Percentiles rank a stretch among this genome's conserved stretches.
Conservation (phyloP, 768 basidiomycete genomes). For the Tephrocybe sp. region DNA sequence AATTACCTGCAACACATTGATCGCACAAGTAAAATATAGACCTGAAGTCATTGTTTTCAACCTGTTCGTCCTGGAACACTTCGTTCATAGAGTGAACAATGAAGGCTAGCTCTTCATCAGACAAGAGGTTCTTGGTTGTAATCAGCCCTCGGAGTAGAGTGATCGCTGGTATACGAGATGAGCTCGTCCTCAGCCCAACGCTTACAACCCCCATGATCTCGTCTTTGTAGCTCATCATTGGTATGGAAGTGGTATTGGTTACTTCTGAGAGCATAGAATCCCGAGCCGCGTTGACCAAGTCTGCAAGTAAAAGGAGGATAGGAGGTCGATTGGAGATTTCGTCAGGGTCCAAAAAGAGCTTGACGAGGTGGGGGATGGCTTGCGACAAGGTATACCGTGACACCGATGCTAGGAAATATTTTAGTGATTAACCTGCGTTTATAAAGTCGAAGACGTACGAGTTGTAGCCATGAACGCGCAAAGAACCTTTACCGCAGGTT, state of each 20-base stretch:
- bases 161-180: conserved; percentile 58
- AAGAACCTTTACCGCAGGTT: conserved; percentile 81
- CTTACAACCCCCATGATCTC: conserved; percentile 65
- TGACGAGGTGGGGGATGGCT: conserved; percentile 72
- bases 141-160: conserved; percentile 64
- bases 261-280: conserved; percentile 31
- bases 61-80: conserved; percentile 50
- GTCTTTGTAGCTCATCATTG: conserved; percentile 68
- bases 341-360: conserved; percentile 69
- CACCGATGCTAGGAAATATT: conserved; percentile 51
- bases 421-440: background rate
- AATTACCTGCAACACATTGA: background rate
- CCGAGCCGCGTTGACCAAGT: conserved; percentile 55
- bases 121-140: conserved; percentile 59
- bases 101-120: conserved; percentile 73
- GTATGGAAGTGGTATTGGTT: conserved; percentile 20
- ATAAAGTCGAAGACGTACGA: conserved; percentile 47
- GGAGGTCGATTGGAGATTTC: conserved; percentile 66
- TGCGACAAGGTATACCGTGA: conserved; percentile 66
- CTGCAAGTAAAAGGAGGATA: conserved; percentile 64
- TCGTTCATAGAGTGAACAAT: conserved; percentile 76
- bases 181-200: conserved; percentile 50
- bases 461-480: conserved; percentile 76
- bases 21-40: conserved; percentile 10
- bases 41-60: conserved; percentile 58